Conservation (phyloP, 345 rosid species). For the Turnera subulata region DNA sequence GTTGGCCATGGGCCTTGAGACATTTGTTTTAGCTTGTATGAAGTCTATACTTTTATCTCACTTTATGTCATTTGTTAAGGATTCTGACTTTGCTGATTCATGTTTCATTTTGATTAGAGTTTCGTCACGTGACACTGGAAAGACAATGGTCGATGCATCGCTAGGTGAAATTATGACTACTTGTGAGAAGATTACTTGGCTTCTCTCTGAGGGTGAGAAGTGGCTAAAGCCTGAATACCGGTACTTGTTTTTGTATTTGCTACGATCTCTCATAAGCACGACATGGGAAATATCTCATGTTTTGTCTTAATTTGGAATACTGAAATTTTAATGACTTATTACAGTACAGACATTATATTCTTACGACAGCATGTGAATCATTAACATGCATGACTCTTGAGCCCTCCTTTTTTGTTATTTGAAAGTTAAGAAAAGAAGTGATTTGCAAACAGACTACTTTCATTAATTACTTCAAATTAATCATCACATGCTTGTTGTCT, state of each 20-base stretch:
- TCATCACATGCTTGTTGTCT: neutral
- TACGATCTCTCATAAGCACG: too few relatives aligned
- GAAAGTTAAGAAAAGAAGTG: neutral
- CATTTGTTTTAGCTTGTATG: neutral
- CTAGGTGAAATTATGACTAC: conserved; percentile 99
- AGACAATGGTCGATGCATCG: conserved; percentile 98
- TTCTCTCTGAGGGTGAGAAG: conserved; percentile 92
- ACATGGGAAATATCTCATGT: too few relatives aligned
- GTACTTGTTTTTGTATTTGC: conserved; percentile 34
- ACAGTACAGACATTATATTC: too few relatives aligned
- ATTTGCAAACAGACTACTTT: neutral
- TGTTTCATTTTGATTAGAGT: conserved; percentile 44
- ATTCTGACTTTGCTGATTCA: conserved; percentile 1
- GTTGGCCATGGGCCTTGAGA: neutral
- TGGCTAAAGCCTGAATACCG: conserved; percentile 95
- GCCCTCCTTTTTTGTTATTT: conserved; percentile 1
- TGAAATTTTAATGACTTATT: too few relatives aligned
- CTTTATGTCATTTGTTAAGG: conserved; percentile 3
- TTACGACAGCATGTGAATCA: too few relatives aligned
- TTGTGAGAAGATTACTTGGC: conserved; percentile 99
- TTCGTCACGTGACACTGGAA: conserved; percentile 97
- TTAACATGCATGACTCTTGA: too few relatives aligned
- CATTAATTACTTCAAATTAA: neutral
- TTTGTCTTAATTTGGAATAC: too few relatives aligned
- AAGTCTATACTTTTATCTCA: conserved; percentile 5